Conservation (phyloP, 2,329 filamentous ascomycete genomes). For the Rhynchosporium graminicola region DNA sequence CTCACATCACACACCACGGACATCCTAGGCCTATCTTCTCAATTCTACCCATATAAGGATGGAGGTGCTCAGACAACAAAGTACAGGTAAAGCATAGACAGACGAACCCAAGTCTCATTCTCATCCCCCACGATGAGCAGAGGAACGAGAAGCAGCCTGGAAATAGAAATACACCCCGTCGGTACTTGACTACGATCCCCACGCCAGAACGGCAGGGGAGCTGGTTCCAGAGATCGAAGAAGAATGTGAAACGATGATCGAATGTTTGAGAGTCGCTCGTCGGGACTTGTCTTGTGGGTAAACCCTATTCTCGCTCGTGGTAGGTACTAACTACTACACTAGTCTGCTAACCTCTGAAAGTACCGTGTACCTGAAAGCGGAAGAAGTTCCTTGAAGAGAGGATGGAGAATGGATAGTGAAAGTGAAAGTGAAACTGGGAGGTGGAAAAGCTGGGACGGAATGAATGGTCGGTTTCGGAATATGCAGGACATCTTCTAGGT, state of each 20-base stretch:
- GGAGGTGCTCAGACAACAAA: neutral
- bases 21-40: neutral
- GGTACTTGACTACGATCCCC: neutral
- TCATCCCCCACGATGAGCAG: neutral
- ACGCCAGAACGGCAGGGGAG: neutral
- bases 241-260: conserved; percentile 7
- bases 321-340: no score
- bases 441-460: neutral
- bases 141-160: neutral
- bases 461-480: neutral
- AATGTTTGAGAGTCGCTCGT: conserved; percentile 6
- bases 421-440: neutral
- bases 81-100: neutral
- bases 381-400: neutral
- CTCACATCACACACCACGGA: no score
- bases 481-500: conserved; percentile 6
- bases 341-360: neutral
- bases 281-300: neutral
- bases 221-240: conserved; percentile 7
- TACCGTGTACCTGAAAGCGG: neutral
- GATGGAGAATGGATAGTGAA: neutral
- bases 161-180: neutral
- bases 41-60: neutral
- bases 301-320: neutral
- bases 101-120: neutral